Evolutionary conservation across 1,139 yeast genomes (phyloP), one percentile per base, ranked within the genome.

Genomic region (Magnusiomyces sp.): DNA sequence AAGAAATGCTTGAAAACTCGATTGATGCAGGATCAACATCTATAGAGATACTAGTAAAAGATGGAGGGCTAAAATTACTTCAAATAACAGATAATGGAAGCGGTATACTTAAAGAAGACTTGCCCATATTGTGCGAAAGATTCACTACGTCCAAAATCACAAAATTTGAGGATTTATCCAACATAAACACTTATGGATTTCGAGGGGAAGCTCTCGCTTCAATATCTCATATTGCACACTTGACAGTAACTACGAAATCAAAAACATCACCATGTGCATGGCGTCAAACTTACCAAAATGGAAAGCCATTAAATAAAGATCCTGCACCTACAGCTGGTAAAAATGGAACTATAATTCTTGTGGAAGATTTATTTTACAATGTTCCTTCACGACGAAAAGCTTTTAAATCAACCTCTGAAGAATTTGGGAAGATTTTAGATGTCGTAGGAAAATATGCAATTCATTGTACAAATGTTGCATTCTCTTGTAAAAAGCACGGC

Each of bases 281-380:
- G 68, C 55, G 60, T 56, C 87, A 83, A 0, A 70, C 67, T 27
- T 90, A 82, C 60, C 54, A 74, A 1, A 80, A 81, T 54, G 97
- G 97, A 1, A 73, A 71, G 40, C 64, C 85, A 61, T 27, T 61
- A 63, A 36, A 50, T 56, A 41, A 65, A 53, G 53, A 63, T 1
- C 87, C 94, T 0, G 76, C 76, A 55, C 89, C 96, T 0, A 74
- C 79, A 1, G 98, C 98, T 0, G 97, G 97, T 0, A 82, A 78
- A 54, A 75, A 74, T 44, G 99, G 99, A 0, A 92, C 98, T 0
- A 89, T 83, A 54, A 77, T 94, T 40, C 68, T 76, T 0, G 95
- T 89, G 5, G 97, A 89, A 62, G 96, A 92, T 62, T 70, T 94
- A 53, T 94, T 94, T 62, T 94, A 83, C 67, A 94, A 92, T 61